phyloP scores from a whole-genome alignment of 495 filamentous ascomycete genomes.

The Aspergillus indologenus region DNA sequence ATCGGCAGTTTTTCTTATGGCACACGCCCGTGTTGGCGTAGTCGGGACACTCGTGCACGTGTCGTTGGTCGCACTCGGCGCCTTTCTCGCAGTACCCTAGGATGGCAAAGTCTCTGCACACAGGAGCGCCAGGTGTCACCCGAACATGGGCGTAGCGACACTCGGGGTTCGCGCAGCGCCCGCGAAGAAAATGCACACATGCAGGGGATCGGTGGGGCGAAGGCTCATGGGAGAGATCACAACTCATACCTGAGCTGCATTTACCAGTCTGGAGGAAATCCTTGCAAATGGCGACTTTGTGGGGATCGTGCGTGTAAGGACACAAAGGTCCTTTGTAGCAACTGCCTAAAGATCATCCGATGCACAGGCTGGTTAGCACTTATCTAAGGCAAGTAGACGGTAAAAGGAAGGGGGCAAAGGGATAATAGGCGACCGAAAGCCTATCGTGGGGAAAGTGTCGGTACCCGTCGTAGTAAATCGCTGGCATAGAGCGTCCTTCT shows the following conservation, averaged over 20 bases:
- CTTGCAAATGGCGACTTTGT: constrained; percentile 89
- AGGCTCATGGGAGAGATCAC: constrained; percentile 90
- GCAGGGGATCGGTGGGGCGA: constrained; percentile 80
- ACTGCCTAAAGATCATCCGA: constrained; percentile 56
- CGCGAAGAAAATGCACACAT: constrained; percentile 87
- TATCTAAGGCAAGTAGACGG: constrained; percentile 2
- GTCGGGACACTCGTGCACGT: constrained; percentile 89
- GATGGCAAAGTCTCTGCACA: constrained; percentile 80
- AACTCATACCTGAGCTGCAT: constrained; percentile 75
- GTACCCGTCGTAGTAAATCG: constrained; percentile 91
- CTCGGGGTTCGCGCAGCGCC: constrained; percentile 81
- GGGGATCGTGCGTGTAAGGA: constrained; percentile 78
- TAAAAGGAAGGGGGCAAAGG: constrained; percentile 10
- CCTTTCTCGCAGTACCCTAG: constrained; percentile 92
- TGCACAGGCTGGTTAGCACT: constrained; percentile 23
- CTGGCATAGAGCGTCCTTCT: constrained; percentile 78
- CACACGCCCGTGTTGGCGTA: constrained; percentile 89
- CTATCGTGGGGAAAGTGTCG: constrained; percentile 19
- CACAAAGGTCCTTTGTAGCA: constrained; percentile 79
- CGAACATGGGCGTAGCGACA: constrained; percentile 89
- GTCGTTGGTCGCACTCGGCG: constrained; percentile 71
- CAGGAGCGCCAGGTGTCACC: constrained; percentile 74
- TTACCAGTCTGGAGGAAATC: constrained; percentile 75
- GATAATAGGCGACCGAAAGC: constrained; percentile 8
- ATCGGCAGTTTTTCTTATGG: constrained; percentile 75